These are phyloP conservation scores for Niveomyces coronatus DNA, from an alignment of 2,329 filamentous ascomycete species.

Conservation along the genomic window DNA sequence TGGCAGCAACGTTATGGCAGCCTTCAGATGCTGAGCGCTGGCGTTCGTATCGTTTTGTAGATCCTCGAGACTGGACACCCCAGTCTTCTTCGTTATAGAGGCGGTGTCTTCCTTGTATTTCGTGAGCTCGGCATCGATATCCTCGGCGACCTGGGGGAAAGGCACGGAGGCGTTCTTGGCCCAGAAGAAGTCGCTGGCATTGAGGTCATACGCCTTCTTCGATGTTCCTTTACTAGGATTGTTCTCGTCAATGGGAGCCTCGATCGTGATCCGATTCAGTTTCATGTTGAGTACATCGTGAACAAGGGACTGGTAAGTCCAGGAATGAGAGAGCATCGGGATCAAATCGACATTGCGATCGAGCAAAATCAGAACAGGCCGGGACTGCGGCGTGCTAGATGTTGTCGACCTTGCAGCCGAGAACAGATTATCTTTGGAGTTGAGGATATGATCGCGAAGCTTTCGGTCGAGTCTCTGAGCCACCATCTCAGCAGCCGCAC, in stretches of 20 bases:
- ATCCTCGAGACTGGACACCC: slow-evolving; percentile 85
- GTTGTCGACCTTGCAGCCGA: slow-evolving; percentile 53
- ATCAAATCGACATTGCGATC: slow-evolving; percentile 94
- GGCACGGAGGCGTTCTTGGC: slow-evolving; percentile 80
- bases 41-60: slow-evolving; percentile 80
- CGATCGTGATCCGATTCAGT: slow-evolving; percentile 89
- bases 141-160: slow-evolving; percentile 92
- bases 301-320: slow-evolving; percentile 72
- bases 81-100: slow-evolving; percentile 91
- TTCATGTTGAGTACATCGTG: slow-evolving; percentile 49
- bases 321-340: slow-evolving; percentile 96
- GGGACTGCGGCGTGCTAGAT: slow-evolving; percentile 55
- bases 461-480: slow-evolving; percentile 91
- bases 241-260: slow-evolving; percentile 68
- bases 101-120: slow-evolving; percentile 93
- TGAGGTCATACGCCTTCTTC: slow-evolving; percentile 86
- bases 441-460: slow-evolving; percentile 88
- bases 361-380: slow-evolving; percentile 85
- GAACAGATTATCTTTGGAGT: slow-evolving; percentile 96
- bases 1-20: slow-evolving; percentile 84
- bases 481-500: slow-evolving; percentile 87
- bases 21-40: slow-evolving; percentile 89
- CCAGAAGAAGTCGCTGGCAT: slow-evolving; percentile 92
- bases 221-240: slow-evolving; percentile 64
- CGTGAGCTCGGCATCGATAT: slow-evolving; percentile 87